These are phyloP conservation scores for Apiotrichum porosum DNA, from an alignment of 1,284 basidiomycete species.

Conservation along the genomic window DNA sequence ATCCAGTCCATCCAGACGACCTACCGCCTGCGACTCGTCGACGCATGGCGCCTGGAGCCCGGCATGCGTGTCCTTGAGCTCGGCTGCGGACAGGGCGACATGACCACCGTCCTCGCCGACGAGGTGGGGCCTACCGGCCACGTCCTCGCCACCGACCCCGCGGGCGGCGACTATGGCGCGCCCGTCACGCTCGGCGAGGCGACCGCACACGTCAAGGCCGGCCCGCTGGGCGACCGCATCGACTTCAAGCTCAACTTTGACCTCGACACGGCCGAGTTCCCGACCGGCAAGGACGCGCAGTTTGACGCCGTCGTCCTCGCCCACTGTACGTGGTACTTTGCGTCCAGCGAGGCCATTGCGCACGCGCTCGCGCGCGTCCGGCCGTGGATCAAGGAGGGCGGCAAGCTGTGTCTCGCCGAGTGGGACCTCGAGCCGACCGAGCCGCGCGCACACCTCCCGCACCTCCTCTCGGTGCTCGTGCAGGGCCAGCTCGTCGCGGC, in stretches of 20 bases:
- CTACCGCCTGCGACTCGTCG: conserved; percentile 4
- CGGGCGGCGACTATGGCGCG: conserved; percentile 3
- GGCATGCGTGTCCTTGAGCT: conserved; percentile 6
- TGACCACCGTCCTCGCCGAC: conserved; percentile 1
- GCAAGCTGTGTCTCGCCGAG: conserved; percentile 5
- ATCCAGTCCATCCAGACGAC: background rate
- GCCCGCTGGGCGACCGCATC: background rate
- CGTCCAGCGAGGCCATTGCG: background rate
- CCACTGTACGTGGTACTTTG: conserved; percentile 11
- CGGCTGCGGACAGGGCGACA: conserved; percentile 8
- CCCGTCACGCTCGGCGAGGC: conserved; percentile 2
- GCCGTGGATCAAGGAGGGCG: background rate
- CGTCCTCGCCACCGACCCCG: conserved; percentile 5
- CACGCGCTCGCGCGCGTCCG: background rate
- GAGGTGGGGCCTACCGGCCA: conserved; percentile 1
- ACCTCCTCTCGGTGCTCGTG: conserved; percentile 2
- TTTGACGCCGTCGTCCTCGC: background rate
- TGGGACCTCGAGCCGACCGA: conserved; percentile 1
- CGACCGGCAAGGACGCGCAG: background rate
- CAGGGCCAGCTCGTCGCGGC: background rate
- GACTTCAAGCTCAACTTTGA: conserved; percentile 1
- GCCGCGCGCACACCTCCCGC: background rate
- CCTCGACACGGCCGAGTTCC: background rate
- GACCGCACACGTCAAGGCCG: background rate
- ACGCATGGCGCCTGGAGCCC: background rate